These are phyloP conservation scores for Letharia lupina DNA, from an alignment of 495 filamentous ascomycete genomes.

Conservation along the genomic window DNA sequence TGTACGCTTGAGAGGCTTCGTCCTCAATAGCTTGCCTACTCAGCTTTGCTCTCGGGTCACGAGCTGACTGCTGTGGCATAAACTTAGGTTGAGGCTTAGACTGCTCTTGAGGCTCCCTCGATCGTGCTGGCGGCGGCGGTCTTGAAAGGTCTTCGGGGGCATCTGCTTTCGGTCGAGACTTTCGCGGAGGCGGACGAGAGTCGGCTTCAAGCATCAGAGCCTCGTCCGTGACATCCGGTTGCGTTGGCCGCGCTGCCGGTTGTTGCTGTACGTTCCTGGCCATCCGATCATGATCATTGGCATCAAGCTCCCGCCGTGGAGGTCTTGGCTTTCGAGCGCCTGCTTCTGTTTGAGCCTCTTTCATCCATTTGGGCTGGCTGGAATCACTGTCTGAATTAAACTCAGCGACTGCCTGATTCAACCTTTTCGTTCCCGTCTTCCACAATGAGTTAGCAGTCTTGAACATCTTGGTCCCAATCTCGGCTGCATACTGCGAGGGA, in stretches of 20 bases:
- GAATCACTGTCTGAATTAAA: conserved; percentile 76
- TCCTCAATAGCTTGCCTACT: conserved; percentile 69
- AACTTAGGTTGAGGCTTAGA: conserved; percentile 43
- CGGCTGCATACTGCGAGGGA: conserved; percentile 68
- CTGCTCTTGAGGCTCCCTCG: conserved; percentile 35
- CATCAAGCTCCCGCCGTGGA: neutral
- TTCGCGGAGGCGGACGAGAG: conserved; percentile 40
- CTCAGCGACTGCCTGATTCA: conserved; percentile 90
- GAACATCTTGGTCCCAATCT: conserved; percentile 72
- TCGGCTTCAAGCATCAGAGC: conserved; percentile 77
- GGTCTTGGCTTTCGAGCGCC: conserved; percentile 16
- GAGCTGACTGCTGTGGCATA: conserved; percentile 31
- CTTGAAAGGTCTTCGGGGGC: conserved; percentile 25
- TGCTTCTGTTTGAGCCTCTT: conserved; percentile 44
- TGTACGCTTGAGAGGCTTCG: conserved; percentile 73
- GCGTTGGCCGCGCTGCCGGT: conserved; percentile 18
- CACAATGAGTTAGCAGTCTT: conserved; percentile 92
- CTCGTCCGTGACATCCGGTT: conserved; percentile 65
- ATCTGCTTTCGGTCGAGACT: conserved; percentile 31
- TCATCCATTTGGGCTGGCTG: conserved; percentile 92
- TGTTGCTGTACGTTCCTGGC: conserved; percentile 2
- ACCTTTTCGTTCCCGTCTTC: conserved; percentile 87
- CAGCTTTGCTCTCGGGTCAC: conserved; percentile 52
- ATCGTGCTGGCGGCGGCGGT: conserved; percentile 41
- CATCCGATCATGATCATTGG: conserved; percentile 12